phyloP scores from a whole-genome alignment of 2,329 filamentous ascomycete species.

The Drechslerella coelobrocha region DNA sequence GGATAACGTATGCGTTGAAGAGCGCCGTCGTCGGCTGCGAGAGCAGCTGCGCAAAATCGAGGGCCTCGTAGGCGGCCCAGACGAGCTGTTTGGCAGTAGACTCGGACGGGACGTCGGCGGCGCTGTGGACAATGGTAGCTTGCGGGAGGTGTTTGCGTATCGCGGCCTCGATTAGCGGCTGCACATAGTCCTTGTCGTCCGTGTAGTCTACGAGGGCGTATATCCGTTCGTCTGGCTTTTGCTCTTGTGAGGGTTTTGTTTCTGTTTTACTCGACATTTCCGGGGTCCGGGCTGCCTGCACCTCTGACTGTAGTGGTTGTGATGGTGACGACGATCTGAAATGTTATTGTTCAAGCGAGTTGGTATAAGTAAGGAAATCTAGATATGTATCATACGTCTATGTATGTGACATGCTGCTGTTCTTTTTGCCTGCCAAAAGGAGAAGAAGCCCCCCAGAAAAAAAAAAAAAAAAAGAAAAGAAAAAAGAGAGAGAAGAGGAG shows the following conservation, averaged over 20 bases:
- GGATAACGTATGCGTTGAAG: conserved; percentile 90
- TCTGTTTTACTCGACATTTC: too few relatives aligned
- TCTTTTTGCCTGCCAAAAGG: background rate
- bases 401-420: background rate
- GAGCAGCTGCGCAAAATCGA: conserved; percentile 81
- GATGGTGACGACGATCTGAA: conserved; percentile 52
- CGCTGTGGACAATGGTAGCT: conserved; percentile 55
- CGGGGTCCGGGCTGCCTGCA: too few relatives aligned
- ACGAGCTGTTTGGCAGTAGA: conserved; percentile 68
- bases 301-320: background rate
- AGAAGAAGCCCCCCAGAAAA: background rate
- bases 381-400: background rate
- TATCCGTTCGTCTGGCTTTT: too few relatives aligned
- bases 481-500: conserved; percentile 25
- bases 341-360: background rate
- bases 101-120: conserved; percentile 51
- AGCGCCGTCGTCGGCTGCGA: conserved; percentile 69
- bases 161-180: conserved; percentile 80
- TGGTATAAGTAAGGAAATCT: background rate
- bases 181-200: conserved; percentile 75
- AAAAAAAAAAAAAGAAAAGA: conserved; percentile 50
- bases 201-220: conserved; percentile 83
- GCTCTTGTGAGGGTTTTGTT: background rate
- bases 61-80: conserved; percentile 82
- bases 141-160: conserved; percentile 65